phyloP scores from a whole-genome alignment of 108 stramenopile species.

The Fistulifera pelliculosa region DNA sequence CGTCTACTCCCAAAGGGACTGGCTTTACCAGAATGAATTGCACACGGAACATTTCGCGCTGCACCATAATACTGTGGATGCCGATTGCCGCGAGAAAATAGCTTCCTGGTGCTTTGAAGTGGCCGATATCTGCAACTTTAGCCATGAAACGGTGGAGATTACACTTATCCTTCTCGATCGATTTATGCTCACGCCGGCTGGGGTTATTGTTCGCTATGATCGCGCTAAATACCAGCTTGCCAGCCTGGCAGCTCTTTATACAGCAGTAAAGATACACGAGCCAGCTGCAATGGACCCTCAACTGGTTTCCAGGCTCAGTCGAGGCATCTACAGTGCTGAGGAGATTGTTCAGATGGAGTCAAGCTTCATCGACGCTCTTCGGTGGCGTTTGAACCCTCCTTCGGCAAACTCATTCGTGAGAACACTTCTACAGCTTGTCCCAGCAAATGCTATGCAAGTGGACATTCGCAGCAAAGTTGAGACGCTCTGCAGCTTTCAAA shows the following conservation, averaged over 20 bases:
- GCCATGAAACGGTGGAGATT: slow-evolving; percentile 46
- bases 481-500: slow-evolving; percentile 25
- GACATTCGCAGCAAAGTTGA: slow-evolving; percentile 9
- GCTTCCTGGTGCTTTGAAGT: slow-evolving; percentile 57
- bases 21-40: slow-evolving; percentile 11
- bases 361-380: slow-evolving; percentile 20
- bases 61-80: slow-evolving; percentile 15
- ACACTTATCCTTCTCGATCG: slow-evolving; percentile 54
- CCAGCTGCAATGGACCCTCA: slow-evolving; percentile 37
- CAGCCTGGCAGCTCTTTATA: slow-evolving; percentile 54
- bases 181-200: slow-evolving; percentile 22
- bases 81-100: slow-evolving; percentile 42
- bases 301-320: slow-evolving; percentile 46
- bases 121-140: slow-evolving; percentile 46
- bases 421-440: slow-evolving; percentile 9
- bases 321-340: slow-evolving; percentile 30
- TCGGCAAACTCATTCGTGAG: slow-evolving; percentile 19
- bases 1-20: slow-evolving; percentile 15
- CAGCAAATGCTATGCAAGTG: neutral
- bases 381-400: slow-evolving; percentile 41
- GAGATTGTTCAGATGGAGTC: slow-evolving; percentile 51
- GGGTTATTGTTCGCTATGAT: slow-evolving; percentile 15
- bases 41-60: slow-evolving; percentile 1
- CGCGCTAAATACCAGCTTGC: slow-evolving; percentile 56
- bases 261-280: slow-evolving; percentile 63